A percentile compares a stretch with the other conserved stretches of the same genome.
phyloP scores from a whole-genome alignment of 179 eudicot genomes.

The Spergularia azorica region DNA sequence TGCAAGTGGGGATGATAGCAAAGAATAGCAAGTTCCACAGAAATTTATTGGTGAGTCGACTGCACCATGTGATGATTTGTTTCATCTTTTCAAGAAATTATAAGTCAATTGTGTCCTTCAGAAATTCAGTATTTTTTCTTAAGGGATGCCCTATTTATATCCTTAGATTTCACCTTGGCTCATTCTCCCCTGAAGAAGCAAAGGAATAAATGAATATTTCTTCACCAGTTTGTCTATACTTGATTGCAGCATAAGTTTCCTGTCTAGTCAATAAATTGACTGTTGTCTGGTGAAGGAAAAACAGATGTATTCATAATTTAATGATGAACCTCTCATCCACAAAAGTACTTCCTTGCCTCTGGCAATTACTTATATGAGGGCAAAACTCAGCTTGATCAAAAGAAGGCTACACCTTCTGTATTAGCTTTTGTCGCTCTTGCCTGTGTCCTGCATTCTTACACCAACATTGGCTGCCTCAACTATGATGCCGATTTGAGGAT shows the following conservation, averaged over 20 bases:
- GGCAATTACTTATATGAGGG: conserved; percentile 17
- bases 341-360: conserved; percentile 26
- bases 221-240: conserved; percentile 9
- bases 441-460: conserved; percentile 24
- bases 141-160: not conserved
- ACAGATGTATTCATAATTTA: conserved; percentile 7
- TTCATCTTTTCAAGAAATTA: conserved; percentile 3
- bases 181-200: conserved; percentile 3
- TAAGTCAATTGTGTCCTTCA: not conserved
- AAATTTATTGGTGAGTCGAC: conserved; percentile 11
- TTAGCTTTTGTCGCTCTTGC: conserved; percentile 15
- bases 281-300: conserved; percentile 5
- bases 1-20: conserved; percentile 1
- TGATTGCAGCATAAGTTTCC: conserved; percentile 14
- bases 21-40: not conserved
- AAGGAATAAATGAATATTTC: conserved; percentile 9
- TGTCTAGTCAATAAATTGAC: conserved; percentile 28
- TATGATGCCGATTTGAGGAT: not conserved
- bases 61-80: conserved; percentile 13
- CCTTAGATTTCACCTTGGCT: not conserved
- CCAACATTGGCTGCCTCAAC: conserved; percentile 17
- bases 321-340: conserved; percentile 12
- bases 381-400: conserved; percentile 18
- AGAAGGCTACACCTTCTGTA: conserved; percentile 19
- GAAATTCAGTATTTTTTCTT: not conserved